Evolutionary conservation across 805 yeast species (phyloP).

Genomic region (Blastobotrys parvus): DNA sequence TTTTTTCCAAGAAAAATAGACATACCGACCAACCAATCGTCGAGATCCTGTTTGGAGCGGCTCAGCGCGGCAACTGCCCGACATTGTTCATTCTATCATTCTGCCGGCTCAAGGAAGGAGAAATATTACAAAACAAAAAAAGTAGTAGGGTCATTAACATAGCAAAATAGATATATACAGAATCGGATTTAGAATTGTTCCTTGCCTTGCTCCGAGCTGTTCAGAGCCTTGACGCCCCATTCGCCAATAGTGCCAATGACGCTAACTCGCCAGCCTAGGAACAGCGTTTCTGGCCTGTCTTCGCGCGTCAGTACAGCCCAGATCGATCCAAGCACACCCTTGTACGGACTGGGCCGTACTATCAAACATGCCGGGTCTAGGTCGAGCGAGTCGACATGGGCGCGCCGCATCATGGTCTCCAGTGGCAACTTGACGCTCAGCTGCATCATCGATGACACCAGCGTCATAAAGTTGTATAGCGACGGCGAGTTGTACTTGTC

Average conservation of each 20-base stretch:
- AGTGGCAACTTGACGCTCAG: conserved; percentile 74
- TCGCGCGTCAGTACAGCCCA: conserved; percentile 40
- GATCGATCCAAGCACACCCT: conserved; percentile 46
- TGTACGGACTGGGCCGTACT: conserved; percentile 48
- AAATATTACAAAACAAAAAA: too few relatives aligned
- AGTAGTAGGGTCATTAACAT: too few relatives aligned
- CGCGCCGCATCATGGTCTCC: conserved; percentile 77
- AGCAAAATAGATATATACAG: background rate
- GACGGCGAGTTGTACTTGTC: conserved; percentile 59
- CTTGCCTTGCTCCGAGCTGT: conserved; percentile 10
- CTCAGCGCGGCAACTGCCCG: too few relatives aligned
- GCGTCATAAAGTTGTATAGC: conserved; percentile 47
- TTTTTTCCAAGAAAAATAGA: too few relatives aligned
- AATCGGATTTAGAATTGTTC: conserved; percentile 14
- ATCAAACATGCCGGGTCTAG: conserved; percentile 33
- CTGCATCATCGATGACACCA: conserved; percentile 57
- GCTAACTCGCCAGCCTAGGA: conserved; percentile 91
- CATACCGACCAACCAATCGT: too few relatives aligned
- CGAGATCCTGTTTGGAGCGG: too few relatives aligned
- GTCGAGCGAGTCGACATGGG: conserved; percentile 59
- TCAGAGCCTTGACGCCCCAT: conserved; percentile 48
- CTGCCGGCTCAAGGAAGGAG: too few relatives aligned
- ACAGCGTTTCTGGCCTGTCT: conserved; percentile 40
- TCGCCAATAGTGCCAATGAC: conserved; percentile 69
- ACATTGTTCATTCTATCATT: too few relatives aligned